phyloP scores from a whole-genome alignment of 179 eudicot species.

The Sideroxylon spinosum region DNA sequence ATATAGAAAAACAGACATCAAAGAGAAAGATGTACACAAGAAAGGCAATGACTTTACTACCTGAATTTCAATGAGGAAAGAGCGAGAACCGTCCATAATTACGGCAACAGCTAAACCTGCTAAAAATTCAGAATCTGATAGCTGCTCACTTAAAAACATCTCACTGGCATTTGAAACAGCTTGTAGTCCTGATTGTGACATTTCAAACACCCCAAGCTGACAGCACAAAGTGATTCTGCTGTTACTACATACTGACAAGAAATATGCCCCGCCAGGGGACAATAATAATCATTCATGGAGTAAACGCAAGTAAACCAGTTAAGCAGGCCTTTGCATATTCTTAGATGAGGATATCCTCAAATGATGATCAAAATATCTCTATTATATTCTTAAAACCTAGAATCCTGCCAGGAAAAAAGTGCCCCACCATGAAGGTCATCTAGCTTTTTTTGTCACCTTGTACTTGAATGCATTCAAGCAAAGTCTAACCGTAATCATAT shows the following conservation, averaged over 20 bases:
- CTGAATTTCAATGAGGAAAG: conserved; percentile 93
- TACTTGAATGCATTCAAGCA: background rate
- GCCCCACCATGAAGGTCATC: background rate
- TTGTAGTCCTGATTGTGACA: conserved; percentile 73
- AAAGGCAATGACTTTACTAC: conserved; percentile 24
- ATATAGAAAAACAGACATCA: background rate
- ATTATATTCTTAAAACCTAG: background rate
- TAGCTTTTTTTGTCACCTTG: background rate
- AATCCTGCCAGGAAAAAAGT: background rate
- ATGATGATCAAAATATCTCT: background rate
- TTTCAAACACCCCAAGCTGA: conserved; percentile 92
- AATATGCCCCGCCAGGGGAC: background rate
- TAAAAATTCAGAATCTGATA: conserved; percentile 70
- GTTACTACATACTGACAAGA: background rate
- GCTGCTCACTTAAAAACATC: conserved; percentile 74
- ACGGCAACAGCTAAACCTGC: conserved; percentile 92
- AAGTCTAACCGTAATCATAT: background rate
- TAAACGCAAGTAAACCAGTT: background rate
- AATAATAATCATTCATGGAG: background rate
- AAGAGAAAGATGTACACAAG: background rate
- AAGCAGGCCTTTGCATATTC: background rate
- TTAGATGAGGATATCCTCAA: background rate
- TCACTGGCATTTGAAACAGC: conserved; percentile 81
- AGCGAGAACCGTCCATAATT: conserved; percentile 86
- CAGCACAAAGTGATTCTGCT: conserved; percentile 14